Evolutionary conservation across 2,329 filamentous ascomycete genomes (phyloP).

Genomic region (Cercospora sp.): DNA sequence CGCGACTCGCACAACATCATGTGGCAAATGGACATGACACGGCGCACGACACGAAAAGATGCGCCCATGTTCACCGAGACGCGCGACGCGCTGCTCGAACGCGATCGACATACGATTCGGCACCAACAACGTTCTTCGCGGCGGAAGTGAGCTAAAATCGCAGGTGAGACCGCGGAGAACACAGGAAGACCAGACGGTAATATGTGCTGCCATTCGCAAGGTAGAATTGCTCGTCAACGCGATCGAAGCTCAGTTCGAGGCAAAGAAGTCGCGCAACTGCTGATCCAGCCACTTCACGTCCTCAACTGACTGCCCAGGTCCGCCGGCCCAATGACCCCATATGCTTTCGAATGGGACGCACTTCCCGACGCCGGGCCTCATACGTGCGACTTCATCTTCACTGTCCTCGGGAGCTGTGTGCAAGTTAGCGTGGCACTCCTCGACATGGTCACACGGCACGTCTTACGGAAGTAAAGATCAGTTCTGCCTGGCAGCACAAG

Average conservation of each 20-base stretch:
- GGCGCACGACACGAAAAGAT: background rate
- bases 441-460: background rate
- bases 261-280: conserved; percentile 58
- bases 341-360: conserved; percentile 51
- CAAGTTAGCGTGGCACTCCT: background rate
- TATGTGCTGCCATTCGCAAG: background rate
- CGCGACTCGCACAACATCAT: background rate
- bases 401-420: conserved; percentile 68
- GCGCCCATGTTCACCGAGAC: background rate
- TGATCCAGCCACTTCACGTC: conserved; percentile 73
- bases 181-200: background rate
- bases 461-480: conserved; percentile 74
- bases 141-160: background rate
- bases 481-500: conserved; percentile 71
- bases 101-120: too few species aligned
- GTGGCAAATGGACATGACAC: background rate
- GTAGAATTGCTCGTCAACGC: background rate
- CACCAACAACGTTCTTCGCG: background rate
- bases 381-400: conserved; percentile 67
- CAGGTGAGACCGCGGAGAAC: background rate
- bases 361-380: conserved; percentile 60
- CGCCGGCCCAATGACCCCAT: conserved; percentile 61
- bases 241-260: conserved; percentile 20
- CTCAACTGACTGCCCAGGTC: conserved; percentile 68
- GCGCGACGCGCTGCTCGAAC: background rate